Evolutionary conservation across 2,329 filamentous ascomycete genomes (phyloP).

Genomic region (Colletotrichum scovillei): DNA sequence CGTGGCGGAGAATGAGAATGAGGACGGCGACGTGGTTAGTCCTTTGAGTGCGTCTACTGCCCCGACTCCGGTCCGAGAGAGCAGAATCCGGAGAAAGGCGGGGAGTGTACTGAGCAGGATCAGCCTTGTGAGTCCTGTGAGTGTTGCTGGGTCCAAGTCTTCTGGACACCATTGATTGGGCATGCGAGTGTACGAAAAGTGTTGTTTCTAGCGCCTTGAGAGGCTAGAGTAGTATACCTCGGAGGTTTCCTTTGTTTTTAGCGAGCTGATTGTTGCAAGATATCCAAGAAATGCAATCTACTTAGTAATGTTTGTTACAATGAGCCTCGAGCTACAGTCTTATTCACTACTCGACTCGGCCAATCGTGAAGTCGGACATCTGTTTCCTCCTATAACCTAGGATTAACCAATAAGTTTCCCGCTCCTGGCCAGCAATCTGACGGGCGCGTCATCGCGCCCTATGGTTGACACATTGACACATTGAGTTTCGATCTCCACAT

Average conservation of each 20-base stretch:
- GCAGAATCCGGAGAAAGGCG: slow-evolving; percentile 29
- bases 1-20: slow-evolving; percentile 38
- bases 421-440: neutral
- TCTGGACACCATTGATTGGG: neutral
- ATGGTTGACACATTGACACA: neutral
- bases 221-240: neutral
- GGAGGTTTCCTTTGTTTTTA: neutral
- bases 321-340: neutral
- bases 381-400: neutral
- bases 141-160: neutral
- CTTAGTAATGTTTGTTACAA: neutral
- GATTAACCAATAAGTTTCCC: neutral
- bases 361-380: too few relatives aligned
- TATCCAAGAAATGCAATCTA: slow-evolving; percentile 7
- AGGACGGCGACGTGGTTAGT: slow-evolving; percentile 36
- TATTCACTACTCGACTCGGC: too few relatives aligned
- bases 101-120: slow-evolving; percentile 33
- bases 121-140: slow-evolving; percentile 27
- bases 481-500: neutral
- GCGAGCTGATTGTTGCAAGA: neutral
- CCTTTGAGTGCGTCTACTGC: slow-evolving; percentile 31
- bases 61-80: neutral
- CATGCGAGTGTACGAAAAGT: neutral
- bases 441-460: neutral
- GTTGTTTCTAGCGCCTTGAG: neutral